Base-by-base conservation (phyloP, 1,284 basidiomycete species). In the Ganoderma boninense region DNA sequence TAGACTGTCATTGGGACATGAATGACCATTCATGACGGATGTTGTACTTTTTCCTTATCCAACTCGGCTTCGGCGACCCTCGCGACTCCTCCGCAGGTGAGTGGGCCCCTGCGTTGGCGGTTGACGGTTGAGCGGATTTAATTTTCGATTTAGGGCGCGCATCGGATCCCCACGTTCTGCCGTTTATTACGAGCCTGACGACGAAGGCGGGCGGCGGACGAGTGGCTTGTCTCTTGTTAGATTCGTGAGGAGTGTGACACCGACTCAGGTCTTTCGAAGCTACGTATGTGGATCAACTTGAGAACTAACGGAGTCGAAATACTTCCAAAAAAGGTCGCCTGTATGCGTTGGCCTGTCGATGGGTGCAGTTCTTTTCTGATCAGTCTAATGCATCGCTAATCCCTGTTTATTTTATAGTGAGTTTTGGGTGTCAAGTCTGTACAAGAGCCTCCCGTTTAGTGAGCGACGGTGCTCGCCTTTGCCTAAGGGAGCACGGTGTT, bases 21-120 rank as follows among this genome's bases (percentile, higher is more conserved):
- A 57, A 57, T 57, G 14, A 20, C 54, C 16, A 57, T 57, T 57
- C 54, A 57, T 57, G n/a, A n/a, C n/a, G n/a, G 54, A 29, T 57
- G 54, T 57, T 57, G 54, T 57, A 35, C 16, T 26, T 52, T 26
- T 3, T 26, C 49, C 10, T 52, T 23, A 14, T 13, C 4, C 29
- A 4, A 32, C 26, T 52, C 49, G 8, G 23, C 49, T 26, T 52
- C 49, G 49, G 10, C 1, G 11, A 23, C 23, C 23, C 7, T 52
- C 11, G 49, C 3, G 23, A 26, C 11, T 26, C 5, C 11, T 26
- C 13, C 23, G 11, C 23, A 23, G 49, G 49, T 52, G 23, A 52
- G 49, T 52, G 49, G 4, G 23, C 8, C 23, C 23, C 26, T 26
- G 23, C 23, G 11, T 26, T 14, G 4, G 23, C n/a, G 4, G 29